Evolutionary conservation across 768 basidiomycete genomes (phyloP), one percentile per base, ranked within the genome.

Genomic region (Lyophyllum shimeji): DNA sequence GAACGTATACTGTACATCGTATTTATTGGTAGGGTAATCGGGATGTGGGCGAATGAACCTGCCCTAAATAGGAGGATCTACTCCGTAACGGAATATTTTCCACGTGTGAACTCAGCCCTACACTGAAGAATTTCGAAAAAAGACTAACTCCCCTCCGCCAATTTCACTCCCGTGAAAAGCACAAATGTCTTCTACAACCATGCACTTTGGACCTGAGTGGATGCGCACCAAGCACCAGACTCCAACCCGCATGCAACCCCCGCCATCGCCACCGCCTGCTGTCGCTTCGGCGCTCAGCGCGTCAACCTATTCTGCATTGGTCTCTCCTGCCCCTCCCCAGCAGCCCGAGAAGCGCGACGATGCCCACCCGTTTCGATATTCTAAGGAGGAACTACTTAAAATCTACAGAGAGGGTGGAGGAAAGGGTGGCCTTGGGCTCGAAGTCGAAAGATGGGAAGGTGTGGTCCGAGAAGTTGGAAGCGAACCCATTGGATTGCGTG

Each of bases 171-270:
- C 45, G 59, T 60, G 56, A 67, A 65, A 46, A 55, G 48, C 59
- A 63, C 50, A 57, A 69, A 82, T 82, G 81, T 77, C 81, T 58
- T 74, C 78, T 58, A 76, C 89, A 60, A 86, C 89, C 11, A 89
- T 93, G 84, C 91, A 93, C 70, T 93, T 93, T 78, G 91, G 90
- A 66, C 91, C 91, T 46, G 91, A 93, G 74, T 93, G 91, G 91
- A 93, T 93, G 91, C 85, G 91, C 65, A 82, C 85, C 62, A 92
- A 92, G 75, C 83, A 82, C 59, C 82, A 83, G 55, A 71, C 79
- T 45, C 69, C 80, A 44, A 63, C 79, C 58, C 83, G 79, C 66
- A 71, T 77, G 42, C 85, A 78, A 60, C 77, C 69, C 50, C 80
- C 82, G 48, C 79, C 88, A 15, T 80, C 89, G 1, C 82, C 87